These are phyloP conservation scores for Lyophyllum semitale DNA, from an alignment of 768 basidiomycete genomes.

Conservation along the genomic window DNA sequence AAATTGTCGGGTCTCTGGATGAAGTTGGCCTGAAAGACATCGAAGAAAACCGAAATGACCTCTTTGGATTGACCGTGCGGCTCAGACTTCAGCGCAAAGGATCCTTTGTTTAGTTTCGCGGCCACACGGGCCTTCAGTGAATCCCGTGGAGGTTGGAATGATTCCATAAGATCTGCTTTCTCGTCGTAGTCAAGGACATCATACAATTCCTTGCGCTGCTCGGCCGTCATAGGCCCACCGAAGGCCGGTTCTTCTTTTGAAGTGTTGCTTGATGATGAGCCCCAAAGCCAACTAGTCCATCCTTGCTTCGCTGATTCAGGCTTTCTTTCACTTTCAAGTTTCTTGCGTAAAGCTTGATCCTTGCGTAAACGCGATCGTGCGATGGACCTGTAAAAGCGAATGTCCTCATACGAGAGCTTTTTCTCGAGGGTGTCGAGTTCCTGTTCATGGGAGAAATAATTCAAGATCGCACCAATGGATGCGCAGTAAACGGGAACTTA, in stretches of 20 bases:
- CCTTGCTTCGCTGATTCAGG: constrained; percentile 51
- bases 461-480: constrained; percentile 1
- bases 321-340: constrained; percentile 68
- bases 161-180: constrained; percentile 67
- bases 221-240: constrained; percentile 77
- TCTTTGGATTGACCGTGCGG: constrained; percentile 66
- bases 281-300: constrained; percentile 85
- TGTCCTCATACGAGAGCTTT: constrained; percentile 90
- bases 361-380: constrained; percentile 86
- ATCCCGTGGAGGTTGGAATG: constrained; percentile 74
- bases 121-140: constrained; percentile 75
- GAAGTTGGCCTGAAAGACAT: constrained; percentile 81
- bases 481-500: constrained; percentile 34
- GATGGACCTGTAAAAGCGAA: constrained; percentile 96
- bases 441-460: constrained; percentile 44
- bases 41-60: constrained; percentile 85
- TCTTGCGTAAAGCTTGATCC: constrained; percentile 71
- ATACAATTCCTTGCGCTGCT: constrained; percentile 88
- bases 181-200: constrained; percentile 92
- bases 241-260: constrained; percentile 57
- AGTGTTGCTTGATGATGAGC: constrained; percentile 42
- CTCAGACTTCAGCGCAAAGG: constrained; percentile 79
- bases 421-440: constrained; percentile 69
- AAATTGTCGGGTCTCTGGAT: constrained; percentile 86
- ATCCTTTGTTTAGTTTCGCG: constrained; percentile 84